Base-by-base conservation (phyloP, 2,329 filamentous ascomycete species). In the Drechslera avenae region DNA sequence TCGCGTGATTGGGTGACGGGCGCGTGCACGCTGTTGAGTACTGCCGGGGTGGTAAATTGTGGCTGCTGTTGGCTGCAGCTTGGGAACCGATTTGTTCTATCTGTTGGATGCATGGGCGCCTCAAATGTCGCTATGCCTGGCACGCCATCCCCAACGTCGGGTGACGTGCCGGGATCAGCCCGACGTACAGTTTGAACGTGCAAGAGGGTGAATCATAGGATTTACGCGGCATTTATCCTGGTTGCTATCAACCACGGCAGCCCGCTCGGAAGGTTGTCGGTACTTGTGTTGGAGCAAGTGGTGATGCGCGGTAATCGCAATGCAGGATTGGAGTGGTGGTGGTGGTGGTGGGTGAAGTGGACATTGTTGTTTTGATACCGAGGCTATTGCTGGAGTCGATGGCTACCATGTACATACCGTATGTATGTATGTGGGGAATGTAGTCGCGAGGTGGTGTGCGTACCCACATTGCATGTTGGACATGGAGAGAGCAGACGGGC, bases 1-100 rank as follows among this genome's bases (percentile, higher is more conserved):
- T 44, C 53, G 63, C 44, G 64, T 64, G 50, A 71, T 67, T 66
- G 67, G 69, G 45, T 72, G 66, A 72, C 47, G 33, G 14, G 18
- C 19, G 35, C 37, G 42, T 39, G 47, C 49, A 55, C 12, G 33
- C 40, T 51, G 52, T 42, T 51, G 52, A 47, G 54, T 30, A 48
- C 30, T 51, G 53, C 56, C 57, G 52, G 53, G 58, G 58, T 61
- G 65, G 66, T 60, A 64, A 62, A 65, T 63, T 60, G 62, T 66
- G 62, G 60, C 54, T 54, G 33, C 54, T 46, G 46, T 32, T 56
- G 56, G 56, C 46, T 57, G 67, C 63, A 60, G 55, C 52, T 45
- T 39, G 49, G 57, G 45, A 53, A 26, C 16, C 40, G 34, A 52
- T 40, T 48, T 50, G n/a, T n/a, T 42, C 43, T 42, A 40, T 55